Base-by-base conservation (phyloP, 495 filamentous ascomycete genomes). In the Trichocladium antarcticum region DNA sequence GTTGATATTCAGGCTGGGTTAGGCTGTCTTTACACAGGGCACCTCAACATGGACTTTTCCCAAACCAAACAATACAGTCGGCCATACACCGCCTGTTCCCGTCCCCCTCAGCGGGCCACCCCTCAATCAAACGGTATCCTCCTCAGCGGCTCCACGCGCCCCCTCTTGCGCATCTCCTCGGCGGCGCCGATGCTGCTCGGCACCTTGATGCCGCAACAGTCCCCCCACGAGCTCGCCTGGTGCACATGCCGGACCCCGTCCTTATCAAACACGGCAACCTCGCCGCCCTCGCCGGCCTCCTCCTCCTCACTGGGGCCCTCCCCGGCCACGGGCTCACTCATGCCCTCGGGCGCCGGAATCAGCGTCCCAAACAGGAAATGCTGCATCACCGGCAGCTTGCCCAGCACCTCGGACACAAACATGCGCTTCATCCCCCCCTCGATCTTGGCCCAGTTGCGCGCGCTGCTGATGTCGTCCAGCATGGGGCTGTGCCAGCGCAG, bases 171-270 rank as follows among this genome's bases (percentile, higher is more conserved):
- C 76, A 82, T 81, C 66, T 95, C 89, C 57, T 84, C 80, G 9
- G 82, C 82, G 12, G 92, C 93, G 22, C 87, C 92, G 54, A 96
- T 75, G 37, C 84, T 87, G 60, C 89, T 93, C 11, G 93, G 92
- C 14, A 99, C 89, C 68, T 95, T 93, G 68, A 99, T 99, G 31
- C 92, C 93, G 58, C 92, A 99, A 66, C 93, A 99, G 61, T 99
- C 93, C 1, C 93, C 93, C 81, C 92, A 99, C 49, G 80, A 82
- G 42, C 68, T 76, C 45, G 60, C 59, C 54, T 74, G 70, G 61
- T 90, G 87, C 28, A 70, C 60, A 49, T 83, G 78, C 65, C 90
- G 82, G 35, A 68, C 77, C 61, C 79, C 79, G 1, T 81, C 75
- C 50, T 80, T 76, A 31, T 78, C 78, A 44, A 61, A 67, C 19